Evolutionary conservation across 768 basidiomycete species (phyloP).

Genomic region (Collybiopsis luxurians): DNA sequence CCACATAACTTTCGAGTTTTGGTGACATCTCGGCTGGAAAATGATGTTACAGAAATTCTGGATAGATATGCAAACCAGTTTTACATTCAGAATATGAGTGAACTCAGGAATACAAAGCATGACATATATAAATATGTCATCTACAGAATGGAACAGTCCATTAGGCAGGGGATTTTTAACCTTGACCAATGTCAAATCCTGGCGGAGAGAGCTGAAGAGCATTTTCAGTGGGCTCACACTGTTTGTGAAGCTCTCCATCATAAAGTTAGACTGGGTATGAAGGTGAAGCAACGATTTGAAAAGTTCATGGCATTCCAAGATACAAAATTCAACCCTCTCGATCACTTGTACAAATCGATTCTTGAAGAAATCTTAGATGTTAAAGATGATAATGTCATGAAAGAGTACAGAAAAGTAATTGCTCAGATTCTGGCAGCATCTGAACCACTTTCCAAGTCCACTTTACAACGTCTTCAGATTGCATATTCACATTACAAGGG

Average conservation of each 20-base stretch:
- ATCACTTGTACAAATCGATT: neutral
- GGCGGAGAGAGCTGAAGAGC: neutral
- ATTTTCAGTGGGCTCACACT: neutral
- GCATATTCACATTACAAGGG: neutral
- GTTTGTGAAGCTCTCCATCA: neutral
- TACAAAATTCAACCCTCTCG: neutral
- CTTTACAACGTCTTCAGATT: no score
- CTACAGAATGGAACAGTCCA: no score
- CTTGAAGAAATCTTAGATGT: neutral
- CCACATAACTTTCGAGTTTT: neutral
- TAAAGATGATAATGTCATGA: neutral
- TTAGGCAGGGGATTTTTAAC: neutral
- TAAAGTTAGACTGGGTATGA: neutral
- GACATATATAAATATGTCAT: no score
- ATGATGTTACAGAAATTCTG: neutral
- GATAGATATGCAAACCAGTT: neutral
- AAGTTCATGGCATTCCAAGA: no score
- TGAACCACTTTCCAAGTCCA: no score
- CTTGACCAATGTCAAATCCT: neutral
- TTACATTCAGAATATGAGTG: no score
- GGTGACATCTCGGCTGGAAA: neutral
- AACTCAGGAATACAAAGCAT: no score
- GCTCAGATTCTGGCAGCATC: neutral
- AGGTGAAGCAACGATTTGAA: no score
- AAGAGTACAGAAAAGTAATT: neutral